These are phyloP conservation scores for Clarireedia hainanense DNA, from an alignment of 2,329 filamentous ascomycete species.

Conservation along the genomic window DNA sequence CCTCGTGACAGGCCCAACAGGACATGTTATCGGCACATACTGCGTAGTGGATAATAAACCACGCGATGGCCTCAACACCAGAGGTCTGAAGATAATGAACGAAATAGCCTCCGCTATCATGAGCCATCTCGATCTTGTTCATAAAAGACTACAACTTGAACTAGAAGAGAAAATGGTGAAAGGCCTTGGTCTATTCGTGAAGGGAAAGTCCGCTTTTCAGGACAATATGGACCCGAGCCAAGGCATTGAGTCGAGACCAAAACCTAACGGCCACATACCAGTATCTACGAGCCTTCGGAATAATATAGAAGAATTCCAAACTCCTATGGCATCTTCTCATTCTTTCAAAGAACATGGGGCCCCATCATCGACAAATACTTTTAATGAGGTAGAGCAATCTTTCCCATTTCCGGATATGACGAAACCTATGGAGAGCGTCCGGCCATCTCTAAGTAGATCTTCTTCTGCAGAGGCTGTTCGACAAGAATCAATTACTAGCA, in stretches of 20 bases:
- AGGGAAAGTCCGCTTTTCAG: constrained; percentile 33
- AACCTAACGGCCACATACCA: not conserved
- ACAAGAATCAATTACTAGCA: constrained; percentile 2
- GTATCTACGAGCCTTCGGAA: not conserved
- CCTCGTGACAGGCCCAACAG: constrained; percentile 4
- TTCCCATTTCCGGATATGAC: not conserved
- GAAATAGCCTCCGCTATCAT: constrained; percentile 48
- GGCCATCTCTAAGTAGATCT: constrained; percentile 1
- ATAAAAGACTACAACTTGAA: constrained; percentile 40
- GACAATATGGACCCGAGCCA: constrained; percentile 11
- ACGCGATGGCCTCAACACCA: constrained; percentile 38
- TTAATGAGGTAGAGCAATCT: not conserved
- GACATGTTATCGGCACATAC: constrained; percentile 47
- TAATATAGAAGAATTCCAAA: not conserved
- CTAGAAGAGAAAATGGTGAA: constrained; percentile 44
- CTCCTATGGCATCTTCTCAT: not conserved
- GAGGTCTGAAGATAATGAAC: constrained; percentile 44
- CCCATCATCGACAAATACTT: not conserved
- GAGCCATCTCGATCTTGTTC: constrained; percentile 51
- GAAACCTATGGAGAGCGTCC: not conserved
- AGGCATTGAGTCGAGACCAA: not conserved
- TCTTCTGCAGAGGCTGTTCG: not conserved
- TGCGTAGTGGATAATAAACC: constrained; percentile 50
- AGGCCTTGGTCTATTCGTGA: constrained; percentile 44
- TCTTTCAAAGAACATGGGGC: not conserved